A percentile compares a stretch with the other conserved stretches of the same genome.
Conservation (phyloP, 2,329 filamentous ascomycete genomes). For the Daldinia eschscholtzii region DNA sequence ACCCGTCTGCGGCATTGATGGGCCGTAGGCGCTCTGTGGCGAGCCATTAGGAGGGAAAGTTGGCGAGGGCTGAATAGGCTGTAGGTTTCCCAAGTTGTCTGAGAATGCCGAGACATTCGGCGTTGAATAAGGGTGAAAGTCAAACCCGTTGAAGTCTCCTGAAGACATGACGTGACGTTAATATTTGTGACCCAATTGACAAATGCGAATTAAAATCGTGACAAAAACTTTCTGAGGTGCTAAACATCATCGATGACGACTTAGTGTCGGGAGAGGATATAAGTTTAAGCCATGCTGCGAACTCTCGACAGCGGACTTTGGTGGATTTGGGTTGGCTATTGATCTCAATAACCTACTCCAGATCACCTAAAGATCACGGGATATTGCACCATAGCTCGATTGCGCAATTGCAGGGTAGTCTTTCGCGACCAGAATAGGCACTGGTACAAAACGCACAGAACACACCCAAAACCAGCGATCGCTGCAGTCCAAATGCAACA, state of each 20-base stretch:
- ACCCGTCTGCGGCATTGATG: constrained; percentile 50
- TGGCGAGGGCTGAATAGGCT: constrained; percentile 66
- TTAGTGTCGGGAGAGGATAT: constrained; percentile 46
- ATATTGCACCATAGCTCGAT: constrained; percentile 70
- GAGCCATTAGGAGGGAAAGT: constrained; percentile 58
- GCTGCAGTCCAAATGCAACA: constrained; percentile 43
- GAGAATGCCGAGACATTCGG: constrained; percentile 62
- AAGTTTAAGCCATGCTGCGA: constrained; percentile 44
- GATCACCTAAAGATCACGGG: constrained; percentile 65
- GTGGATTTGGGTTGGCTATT: constrained; percentile 46
- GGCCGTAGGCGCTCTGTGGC: constrained; percentile 55
- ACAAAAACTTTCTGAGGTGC: constrained; percentile 48
- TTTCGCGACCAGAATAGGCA: constrained; percentile 46
- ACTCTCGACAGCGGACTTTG: constrained; percentile 40
- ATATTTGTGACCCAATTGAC: constrained; percentile 49
- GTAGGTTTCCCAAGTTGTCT: constrained; percentile 58
- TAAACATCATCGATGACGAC: constrained; percentile 49
- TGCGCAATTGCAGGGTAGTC: constrained; percentile 52
- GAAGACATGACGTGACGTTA: constrained; percentile 64
- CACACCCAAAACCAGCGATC: constrained; percentile 42
- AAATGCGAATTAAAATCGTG: constrained; percentile 44
- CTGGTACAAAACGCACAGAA: constrained; percentile 38
- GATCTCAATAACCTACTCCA: constrained; percentile 42
- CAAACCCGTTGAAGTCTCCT: constrained; percentile 70
- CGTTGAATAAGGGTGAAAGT: constrained; percentile 67